Conservation (phyloP, 306 rosid species). For the Cajanus cajan region DNA sequence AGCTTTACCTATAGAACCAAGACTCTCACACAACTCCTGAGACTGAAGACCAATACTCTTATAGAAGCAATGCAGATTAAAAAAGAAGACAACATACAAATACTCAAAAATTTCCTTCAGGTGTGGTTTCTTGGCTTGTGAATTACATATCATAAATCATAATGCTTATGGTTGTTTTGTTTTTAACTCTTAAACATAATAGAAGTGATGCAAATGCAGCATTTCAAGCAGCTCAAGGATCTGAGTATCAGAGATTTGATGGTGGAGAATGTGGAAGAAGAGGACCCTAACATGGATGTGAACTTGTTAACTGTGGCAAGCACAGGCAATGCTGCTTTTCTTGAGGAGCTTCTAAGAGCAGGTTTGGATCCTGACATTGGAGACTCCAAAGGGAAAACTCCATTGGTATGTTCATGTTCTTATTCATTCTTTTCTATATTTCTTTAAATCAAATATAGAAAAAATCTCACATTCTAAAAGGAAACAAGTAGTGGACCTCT, state of each 20-base stretch:
- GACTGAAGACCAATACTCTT: conserved; percentile 62
- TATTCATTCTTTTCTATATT: neutral
- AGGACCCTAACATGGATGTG: conserved; percentile 46
- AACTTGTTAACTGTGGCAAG: conserved; percentile 56
- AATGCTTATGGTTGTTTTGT: conserved; percentile 1
- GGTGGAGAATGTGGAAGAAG: conserved; percentile 56
- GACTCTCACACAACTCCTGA: conserved; percentile 82
- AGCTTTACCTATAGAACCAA: conserved; percentile 70
- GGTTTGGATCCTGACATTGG: conserved; percentile 75
- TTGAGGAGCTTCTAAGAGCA: conserved; percentile 77
- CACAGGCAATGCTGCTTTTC: conserved; percentile 72
- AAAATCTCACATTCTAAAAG: neutral
- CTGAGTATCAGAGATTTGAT: conserved; percentile 42
- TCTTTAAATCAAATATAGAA: neutral
- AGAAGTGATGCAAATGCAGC: conserved; percentile 46
- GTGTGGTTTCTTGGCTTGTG: conserved; percentile 34
- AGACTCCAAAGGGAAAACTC: conserved; percentile 73
- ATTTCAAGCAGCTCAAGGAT: conserved; percentile 61
- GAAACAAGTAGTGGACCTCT: conserved; percentile 1
- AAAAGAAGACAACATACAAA: conserved; percentile 51
- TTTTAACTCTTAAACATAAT: neutral
- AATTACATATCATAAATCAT: neutral
- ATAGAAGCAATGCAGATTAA: conserved; percentile 59
- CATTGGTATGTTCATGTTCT: conserved; percentile 50
- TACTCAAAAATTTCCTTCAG: conserved; percentile 73